Evolutionary conservation across 2,329 filamentous ascomycete genomes (phyloP).

Genomic region (Rhinocladiella mackenziei): DNA sequence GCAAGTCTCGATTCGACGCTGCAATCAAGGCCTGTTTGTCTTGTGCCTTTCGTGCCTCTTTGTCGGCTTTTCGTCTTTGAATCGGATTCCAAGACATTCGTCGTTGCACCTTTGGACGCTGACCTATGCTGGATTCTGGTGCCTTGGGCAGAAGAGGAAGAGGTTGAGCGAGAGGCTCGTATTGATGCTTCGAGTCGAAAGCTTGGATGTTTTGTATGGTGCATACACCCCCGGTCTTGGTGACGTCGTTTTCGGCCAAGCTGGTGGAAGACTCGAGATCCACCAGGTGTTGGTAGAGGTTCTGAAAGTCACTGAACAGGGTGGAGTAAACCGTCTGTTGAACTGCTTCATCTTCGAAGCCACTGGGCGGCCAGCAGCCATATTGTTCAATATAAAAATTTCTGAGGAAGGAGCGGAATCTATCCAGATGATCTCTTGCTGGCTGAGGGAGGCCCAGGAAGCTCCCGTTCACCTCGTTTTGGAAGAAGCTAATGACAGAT

Average conservation of each 20-base stretch:
- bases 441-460: constrained; percentile 61
- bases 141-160: constrained; percentile 60
- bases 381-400: constrained; percentile 63
- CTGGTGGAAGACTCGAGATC: constrained; percentile 44
- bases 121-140: constrained; percentile 2
- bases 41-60: constrained; percentile 19
- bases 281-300: constrained; percentile 66
- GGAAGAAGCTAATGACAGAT: constrained; percentile 64
- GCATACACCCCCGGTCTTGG: constrained; percentile 62
- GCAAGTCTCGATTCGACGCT: constrained; percentile 27
- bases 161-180: constrained; percentile 58
- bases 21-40: constrained; percentile 24
- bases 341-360: constrained; percentile 48
- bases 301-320: constrained; percentile 67
- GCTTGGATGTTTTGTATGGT: constrained; percentile 63
- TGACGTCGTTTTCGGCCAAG: constrained; percentile 50
- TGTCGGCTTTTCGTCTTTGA: constrained; percentile 21
- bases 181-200: constrained; percentile 62
- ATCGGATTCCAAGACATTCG: constrained; percentile 28
- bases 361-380: constrained; percentile 66
- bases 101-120: constrained; percentile 12
- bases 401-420: constrained; percentile 66
- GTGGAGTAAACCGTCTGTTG: constrained; percentile 55
- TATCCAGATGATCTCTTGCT: constrained; percentile 64
- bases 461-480: constrained; percentile 64